A percentile compares a stretch with the other conserved stretches of the same genome.
Conservation (phyloP, 2,329 filamentous ascomycete species). For the Fusarium sp. region DNA sequence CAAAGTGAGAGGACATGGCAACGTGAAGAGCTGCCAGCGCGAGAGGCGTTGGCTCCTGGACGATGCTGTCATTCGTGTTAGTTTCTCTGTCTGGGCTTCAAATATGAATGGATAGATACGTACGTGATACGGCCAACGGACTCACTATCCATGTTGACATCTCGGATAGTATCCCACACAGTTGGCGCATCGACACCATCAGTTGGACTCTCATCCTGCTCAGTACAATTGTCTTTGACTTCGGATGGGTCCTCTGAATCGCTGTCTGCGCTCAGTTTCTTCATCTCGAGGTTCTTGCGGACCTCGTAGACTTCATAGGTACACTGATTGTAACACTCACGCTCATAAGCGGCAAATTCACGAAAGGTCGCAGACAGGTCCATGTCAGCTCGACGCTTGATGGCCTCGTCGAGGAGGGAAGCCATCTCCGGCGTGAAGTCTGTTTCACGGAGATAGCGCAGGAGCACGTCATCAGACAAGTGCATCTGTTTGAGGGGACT, state of each 20-base stretch:
- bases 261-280: constrained; percentile 46
- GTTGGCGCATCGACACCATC: constrained; percentile 54
- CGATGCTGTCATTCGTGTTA: constrained; percentile 55
- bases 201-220: constrained; percentile 42
- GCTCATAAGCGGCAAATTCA: constrained; percentile 53
- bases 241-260: constrained; percentile 42
- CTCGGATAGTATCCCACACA: constrained; percentile 57
- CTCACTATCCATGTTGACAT: constrained; percentile 52
- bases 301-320: constrained; percentile 71
- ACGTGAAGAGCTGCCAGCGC: constrained; percentile 70
- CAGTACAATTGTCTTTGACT: constrained; percentile 44
- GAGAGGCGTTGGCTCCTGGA: constrained; percentile 71
- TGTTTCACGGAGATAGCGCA: constrained; percentile 55
- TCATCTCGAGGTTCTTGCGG: constrained; percentile 57
- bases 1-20: constrained; percentile 68
- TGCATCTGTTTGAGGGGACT: constrained; percentile 36
- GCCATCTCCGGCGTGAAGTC: constrained; percentile 57
- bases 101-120: constrained; percentile 46
- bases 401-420: constrained; percentile 53
- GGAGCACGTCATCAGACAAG: constrained; percentile 58
- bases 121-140: constrained; percentile 69
- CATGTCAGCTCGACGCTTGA: constrained; percentile 51
- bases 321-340: constrained; percentile 58
- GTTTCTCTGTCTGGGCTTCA: background rate
- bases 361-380: constrained; percentile 48